A percentile compares a stretch with the other conserved stretches of the same genome.
Evolutionary conservation across 164 flowering plant species (phyloP).

Genomic region (Tetracentron sinense): DNA sequence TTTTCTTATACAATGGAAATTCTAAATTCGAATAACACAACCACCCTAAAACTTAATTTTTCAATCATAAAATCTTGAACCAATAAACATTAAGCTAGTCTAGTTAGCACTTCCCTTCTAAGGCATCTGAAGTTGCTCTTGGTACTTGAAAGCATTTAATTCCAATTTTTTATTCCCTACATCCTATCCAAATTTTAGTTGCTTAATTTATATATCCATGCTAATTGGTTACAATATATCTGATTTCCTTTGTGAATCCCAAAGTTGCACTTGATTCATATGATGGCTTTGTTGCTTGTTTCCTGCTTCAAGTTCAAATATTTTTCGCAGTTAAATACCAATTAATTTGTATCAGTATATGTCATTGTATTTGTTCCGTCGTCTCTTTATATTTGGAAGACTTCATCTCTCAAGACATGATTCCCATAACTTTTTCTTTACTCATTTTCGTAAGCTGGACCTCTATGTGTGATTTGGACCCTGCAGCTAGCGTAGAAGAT

Average conservation of each 20-base stretch:
- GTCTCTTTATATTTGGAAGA: not conserved
- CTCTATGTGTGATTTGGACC: conserved; percentile 8
- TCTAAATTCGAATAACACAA: too few species aligned
- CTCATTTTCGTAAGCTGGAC: not conserved
- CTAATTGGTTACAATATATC: not conserved
- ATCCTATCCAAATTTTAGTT: not conserved
- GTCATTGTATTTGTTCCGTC: not conserved
- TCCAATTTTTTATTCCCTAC: not conserved
- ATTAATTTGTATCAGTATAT: not conserved
- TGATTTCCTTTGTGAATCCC: not conserved
- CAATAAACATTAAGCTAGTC: too few species aligned
- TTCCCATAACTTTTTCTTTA: not conserved
- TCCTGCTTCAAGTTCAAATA: not conserved
- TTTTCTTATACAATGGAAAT: too few species aligned
- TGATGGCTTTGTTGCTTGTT: not conserved
- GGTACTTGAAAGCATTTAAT: not conserved
- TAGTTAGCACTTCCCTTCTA: too few species aligned
- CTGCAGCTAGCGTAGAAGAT: conserved; percentile 84
- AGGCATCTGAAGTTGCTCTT: not conserved
- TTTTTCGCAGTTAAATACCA: not conserved
- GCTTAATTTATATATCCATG: not conserved
- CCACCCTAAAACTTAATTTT: too few species aligned
- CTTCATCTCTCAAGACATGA: not conserved
- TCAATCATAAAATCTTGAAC: too few species aligned
- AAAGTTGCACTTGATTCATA: not conserved